These are phyloP conservation scores for Pyrenophora seminiperda DNA, from an alignment of 2,329 filamentous ascomycete species.

Conservation along the genomic window DNA sequence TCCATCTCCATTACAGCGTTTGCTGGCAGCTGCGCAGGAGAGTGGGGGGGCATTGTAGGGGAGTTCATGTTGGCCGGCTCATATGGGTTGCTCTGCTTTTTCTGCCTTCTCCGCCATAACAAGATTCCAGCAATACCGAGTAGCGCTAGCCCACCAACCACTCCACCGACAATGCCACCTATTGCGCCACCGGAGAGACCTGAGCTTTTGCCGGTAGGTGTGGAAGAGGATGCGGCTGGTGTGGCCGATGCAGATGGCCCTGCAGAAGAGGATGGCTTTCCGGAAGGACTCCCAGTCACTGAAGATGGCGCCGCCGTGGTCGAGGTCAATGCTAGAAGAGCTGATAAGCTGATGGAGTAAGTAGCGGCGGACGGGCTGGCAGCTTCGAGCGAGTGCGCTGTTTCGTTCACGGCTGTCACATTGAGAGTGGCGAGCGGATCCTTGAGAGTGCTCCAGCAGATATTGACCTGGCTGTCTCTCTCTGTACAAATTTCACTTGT, in stretches of 20 bases:
- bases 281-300: not conserved
- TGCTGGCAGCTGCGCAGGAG: not conserved
- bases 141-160: conserved; percentile 22
- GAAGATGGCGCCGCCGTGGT: conserved; percentile 3
- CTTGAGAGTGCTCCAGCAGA: conserved; percentile 28
- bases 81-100: not conserved
- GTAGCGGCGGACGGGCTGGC: conserved; percentile 17
- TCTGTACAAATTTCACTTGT: conserved; percentile 14
- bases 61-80: not conserved
- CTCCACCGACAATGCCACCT: conserved; percentile 29
- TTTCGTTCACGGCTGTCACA: conserved; percentile 20
- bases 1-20: not conserved
- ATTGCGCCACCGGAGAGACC: conserved; percentile 25
- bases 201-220: not conserved
- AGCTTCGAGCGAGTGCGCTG: conserved; percentile 25
- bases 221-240: not conserved
- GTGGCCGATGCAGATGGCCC: not conserved
- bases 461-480: conserved; percentile 28
- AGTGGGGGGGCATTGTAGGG: not conserved
- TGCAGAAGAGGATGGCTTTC: not conserved
- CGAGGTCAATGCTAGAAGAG: conserved; percentile 9
- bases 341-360: conserved; percentile 13
- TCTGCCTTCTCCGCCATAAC: conserved; percentile 13
- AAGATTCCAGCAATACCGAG: conserved; percentile 21
- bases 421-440: conserved; percentile 22